These are phyloP conservation scores for Meyerozyma elateridarum DNA, from an alignment of 1,139 yeast genomes.

Conservation along the genomic window DNA sequence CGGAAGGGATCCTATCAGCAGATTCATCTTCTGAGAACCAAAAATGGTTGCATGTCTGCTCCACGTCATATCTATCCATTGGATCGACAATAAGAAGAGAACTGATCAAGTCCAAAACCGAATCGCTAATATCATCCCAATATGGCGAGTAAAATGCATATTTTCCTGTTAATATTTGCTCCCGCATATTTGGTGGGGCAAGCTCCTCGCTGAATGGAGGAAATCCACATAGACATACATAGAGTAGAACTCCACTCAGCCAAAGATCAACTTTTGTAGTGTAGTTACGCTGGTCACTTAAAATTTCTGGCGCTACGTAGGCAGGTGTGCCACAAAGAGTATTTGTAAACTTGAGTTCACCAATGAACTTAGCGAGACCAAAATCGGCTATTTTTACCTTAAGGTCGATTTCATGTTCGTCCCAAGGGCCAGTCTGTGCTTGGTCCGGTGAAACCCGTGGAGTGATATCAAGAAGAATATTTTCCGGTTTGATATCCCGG, in stretches of 20 bases:
- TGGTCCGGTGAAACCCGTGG: slow-evolving; percentile 38
- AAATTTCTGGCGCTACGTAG: slow-evolving; percentile 70
- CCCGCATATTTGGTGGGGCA: slow-evolving; percentile 75
- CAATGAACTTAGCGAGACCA: slow-evolving; percentile 27
- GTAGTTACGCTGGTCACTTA: slow-evolving; percentile 50
- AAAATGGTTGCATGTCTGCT: slow-evolving; percentile 47
- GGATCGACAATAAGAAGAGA: slow-evolving; percentile 59
- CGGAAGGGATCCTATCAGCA: background rate
- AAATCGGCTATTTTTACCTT: slow-evolving; percentile 73
- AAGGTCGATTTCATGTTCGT: slow-evolving; percentile 54
- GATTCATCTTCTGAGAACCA: slow-evolving; percentile 42
- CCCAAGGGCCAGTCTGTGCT: slow-evolving; percentile 72
- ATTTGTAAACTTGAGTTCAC: slow-evolving; percentile 25
- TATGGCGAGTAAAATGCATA: slow-evolving; percentile 77
- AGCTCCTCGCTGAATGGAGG: slow-evolving; percentile 82
- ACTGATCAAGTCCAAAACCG: slow-evolving; percentile 61
- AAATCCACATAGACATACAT: slow-evolving; percentile 77
- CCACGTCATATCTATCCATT: slow-evolving; percentile 44
- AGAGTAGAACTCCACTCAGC: slow-evolving; percentile 74
- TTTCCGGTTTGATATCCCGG: slow-evolving; percentile 86
- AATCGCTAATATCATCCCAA: slow-evolving; percentile 68
- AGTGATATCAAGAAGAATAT: slow-evolving; percentile 68
- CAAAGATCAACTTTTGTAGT: slow-evolving; percentile 72
- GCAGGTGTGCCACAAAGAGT: slow-evolving; percentile 28
- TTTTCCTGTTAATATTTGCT: slow-evolving; percentile 61